A percentile compares a stretch with the other conserved stretches of the same genome.
Evolutionary conservation across 305 asterid genomes (phyloP).

Genomic region (Fraxinus latifolia): DNA sequence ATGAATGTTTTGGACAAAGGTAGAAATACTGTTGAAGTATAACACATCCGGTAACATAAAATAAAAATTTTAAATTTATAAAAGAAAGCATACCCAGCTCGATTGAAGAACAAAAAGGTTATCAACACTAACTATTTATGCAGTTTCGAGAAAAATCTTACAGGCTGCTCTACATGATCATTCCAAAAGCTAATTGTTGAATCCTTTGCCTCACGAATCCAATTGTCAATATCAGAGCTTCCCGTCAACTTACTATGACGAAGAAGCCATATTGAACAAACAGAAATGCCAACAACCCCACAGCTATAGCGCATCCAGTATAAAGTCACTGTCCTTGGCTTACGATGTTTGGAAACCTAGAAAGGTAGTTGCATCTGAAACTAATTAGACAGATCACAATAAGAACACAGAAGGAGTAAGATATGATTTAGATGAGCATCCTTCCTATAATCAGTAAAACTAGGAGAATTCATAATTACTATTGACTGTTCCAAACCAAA

Average conservation of each 20-base stretch:
- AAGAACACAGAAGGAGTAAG: conserved; percentile 8
- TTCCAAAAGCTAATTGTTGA: conserved; percentile 85
- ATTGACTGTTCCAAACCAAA: neutral
- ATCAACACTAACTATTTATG: conserved; percentile 5
- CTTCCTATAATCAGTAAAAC: conserved; percentile 18
- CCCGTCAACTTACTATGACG: conserved; percentile 95
- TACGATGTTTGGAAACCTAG: conserved; percentile 77
- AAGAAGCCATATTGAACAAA: conserved; percentile 84
- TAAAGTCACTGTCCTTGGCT: conserved; percentile 71
- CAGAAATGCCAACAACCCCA: conserved; percentile 72
- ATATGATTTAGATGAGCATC: conserved; percentile 2
- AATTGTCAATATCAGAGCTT: conserved; percentile 91
- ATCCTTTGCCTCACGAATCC: conserved; percentile 85
- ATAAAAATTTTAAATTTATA: conserved; percentile 5
- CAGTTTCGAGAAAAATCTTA: conserved; percentile 36
- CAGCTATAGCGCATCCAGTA: conserved; percentile 84
- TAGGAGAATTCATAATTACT: neutral
- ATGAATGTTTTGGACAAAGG: neutral
- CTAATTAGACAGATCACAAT: neutral
- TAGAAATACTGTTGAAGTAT: neutral
- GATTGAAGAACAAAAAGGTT: conserved; percentile 14
- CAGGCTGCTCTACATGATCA: conserved; percentile 98
- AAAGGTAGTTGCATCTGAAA: conserved; percentile 15
- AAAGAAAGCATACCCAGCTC: conserved; percentile 19
- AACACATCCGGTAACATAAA: conserved; percentile 13